A percentile compares a stretch with the other conserved stretches of the same genome.
Conservation (phyloP, 163 green algal species). For the Chlamydomonas reinhardtii region DNA sequence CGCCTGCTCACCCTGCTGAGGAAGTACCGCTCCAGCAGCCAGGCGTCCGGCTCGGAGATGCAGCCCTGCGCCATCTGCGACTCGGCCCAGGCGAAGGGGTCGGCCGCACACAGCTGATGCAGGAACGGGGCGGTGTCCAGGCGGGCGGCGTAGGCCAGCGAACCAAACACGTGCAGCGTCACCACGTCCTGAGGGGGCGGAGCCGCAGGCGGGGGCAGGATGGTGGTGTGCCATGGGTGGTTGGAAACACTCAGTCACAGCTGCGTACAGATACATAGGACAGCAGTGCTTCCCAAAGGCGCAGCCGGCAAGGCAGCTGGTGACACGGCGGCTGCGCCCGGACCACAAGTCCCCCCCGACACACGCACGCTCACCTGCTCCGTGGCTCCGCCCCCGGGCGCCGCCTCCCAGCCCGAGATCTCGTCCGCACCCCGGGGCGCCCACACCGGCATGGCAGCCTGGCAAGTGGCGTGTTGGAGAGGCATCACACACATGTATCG, state of each 20-base stretch:
- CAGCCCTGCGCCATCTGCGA: constrained; percentile 24
- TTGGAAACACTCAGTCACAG: too few relatives aligned
- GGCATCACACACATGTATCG: too few relatives aligned
- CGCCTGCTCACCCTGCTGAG: constrained; percentile 32
- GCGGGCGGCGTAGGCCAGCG: constrained; percentile 24
- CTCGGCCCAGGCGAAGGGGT: constrained; percentile 44
- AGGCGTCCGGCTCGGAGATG: constrained; percentile 31
- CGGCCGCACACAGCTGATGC: constrained; percentile 10
- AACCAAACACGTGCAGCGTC: constrained; percentile 17
- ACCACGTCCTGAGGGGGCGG: constrained; percentile 10
- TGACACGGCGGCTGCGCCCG: too few relatives aligned
- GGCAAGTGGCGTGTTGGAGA: too few relatives aligned
- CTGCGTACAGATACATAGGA: too few relatives aligned
- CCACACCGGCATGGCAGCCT: constrained; percentile 26
- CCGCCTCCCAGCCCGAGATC: constrained; percentile 27
- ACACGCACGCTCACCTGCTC: constrained; percentile 19
- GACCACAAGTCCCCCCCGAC: too few relatives aligned
- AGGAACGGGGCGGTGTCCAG: constrained; percentile 38
- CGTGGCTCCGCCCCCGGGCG: neutral
- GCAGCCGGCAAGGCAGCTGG: too few relatives aligned
- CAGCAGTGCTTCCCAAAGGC: too few relatives aligned
- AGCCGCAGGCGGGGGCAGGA: neutral
- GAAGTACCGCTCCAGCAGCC: constrained; percentile 51
- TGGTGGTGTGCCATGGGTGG: neutral
- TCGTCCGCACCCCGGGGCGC: neutral